Evolutionary conservation across 805 yeast species (phyloP), one percentile per base, ranked within the genome.

Genomic region (Grigorovia yakushimaensis): DNA sequence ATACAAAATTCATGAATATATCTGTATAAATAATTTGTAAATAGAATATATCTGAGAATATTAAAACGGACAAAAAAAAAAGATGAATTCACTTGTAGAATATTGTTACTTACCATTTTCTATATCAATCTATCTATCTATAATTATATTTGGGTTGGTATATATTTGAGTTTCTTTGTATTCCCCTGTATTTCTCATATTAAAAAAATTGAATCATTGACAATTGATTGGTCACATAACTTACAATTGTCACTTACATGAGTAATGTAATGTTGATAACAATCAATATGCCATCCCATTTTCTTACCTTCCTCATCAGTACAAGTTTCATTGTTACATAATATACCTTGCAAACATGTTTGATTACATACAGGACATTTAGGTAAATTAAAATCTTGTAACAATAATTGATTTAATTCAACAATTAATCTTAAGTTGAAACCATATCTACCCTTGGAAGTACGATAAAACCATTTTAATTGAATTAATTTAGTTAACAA

Each of bases 211-310:
- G 59, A 60, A 35, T 55, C 42, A 33, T 46, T 45, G 24, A 56
- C n/a, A 24, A 59, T 43, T 15, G 54, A 47, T 13, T 43, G 39
- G 15, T 49, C 48, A 39, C 62, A 59, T 4, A 39, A 22, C 17
- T 41, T 47, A 45, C 66, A 63, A 18, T 50, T 41, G 30, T 51
- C 45, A 39, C 58, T 50, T 3, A 59, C 54, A 47, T 62, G 66
- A 6, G 53, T 45, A n/a, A 60, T 40, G 42, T 59, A 52, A 46
- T 63, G 64, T 39, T 57, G 57, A 46, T 58, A 60, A 45, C 67
- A 63, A 38, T 61, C 62, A 5, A 59, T 50, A 48, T 63, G 67
- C 64, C 65, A 62, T 3, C 54, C 45, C n/a, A 18, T 39, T 13
- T 48, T 36, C 15, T 40, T 24, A 36, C 39, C 4, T 33, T 22